A percentile compares a stretch with the other conserved stretches of the same genome.
phyloP scores from a whole-genome alignment of 2,329 filamentous ascomycete genomes.

The Clathrospora elynae region DNA sequence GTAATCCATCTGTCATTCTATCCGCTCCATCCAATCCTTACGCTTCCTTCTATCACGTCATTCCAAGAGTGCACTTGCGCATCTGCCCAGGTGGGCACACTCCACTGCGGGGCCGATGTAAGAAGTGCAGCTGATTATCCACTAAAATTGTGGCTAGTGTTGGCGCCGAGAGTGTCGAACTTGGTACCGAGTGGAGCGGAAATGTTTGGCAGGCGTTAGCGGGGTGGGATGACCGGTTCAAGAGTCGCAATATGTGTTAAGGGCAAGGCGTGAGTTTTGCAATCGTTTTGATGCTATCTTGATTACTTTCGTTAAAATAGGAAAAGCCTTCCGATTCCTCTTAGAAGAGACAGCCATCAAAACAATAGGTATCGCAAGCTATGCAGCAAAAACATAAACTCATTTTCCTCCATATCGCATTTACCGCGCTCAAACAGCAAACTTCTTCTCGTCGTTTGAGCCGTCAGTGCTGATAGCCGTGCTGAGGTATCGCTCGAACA shows the following conservation, averaged over 20 bases:
- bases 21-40: no score
- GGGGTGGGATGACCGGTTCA: constrained; percentile 30
- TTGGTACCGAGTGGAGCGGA: constrained; percentile 22
- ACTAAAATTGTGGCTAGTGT: constrained; percentile 8
- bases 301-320: constrained; percentile 19
- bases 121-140: neutral
- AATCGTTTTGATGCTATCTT: constrained; percentile 7
- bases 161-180: constrained; percentile 25
- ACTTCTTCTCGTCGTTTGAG: constrained; percentile 37
- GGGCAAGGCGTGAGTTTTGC: neutral
- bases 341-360: constrained; percentile 9
- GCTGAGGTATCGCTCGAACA: constrained; percentile 43
- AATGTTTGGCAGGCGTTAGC: constrained; percentile 28
- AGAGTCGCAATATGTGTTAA: neutral
- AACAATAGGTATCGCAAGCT: constrained; percentile 31
- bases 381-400: constrained; percentile 23
- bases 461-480: constrained; percentile 40
- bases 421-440: constrained; percentile 2
- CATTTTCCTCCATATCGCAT: constrained; percentile 12
- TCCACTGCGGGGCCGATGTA: neutral
- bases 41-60: no score
- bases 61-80: constrained; percentile 11
- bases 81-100: no score
- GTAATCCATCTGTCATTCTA: no score
- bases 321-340: constrained; percentile 17